A percentile compares a stretch with the other conserved stretches of the same genome.
phyloP scores from a whole-genome alignment of 768 basidiomycete species.

The Leccinum subtestaceum region DNA sequence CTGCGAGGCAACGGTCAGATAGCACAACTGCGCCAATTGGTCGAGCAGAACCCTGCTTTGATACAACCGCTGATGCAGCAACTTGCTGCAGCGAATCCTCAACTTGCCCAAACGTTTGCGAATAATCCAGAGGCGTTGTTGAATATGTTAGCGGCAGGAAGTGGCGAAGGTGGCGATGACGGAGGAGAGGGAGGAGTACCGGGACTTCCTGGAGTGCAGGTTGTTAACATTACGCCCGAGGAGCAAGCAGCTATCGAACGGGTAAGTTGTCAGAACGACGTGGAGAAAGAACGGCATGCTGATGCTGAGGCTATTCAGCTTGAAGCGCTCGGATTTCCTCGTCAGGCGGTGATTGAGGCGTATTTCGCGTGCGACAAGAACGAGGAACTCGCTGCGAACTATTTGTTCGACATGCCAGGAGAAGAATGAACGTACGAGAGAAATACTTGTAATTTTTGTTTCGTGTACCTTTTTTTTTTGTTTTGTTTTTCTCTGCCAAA shows the following conservation, averaged over 20 bases:
- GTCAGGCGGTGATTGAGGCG: constrained; percentile 80
- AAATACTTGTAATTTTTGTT: background rate
- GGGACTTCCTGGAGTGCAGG: constrained; percentile 34
- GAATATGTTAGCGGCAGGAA: constrained; percentile 51
- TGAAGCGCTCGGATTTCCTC: constrained; percentile 82
- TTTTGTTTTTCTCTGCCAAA: background rate
- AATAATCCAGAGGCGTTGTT: constrained; percentile 70
- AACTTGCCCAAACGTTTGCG: constrained; percentile 63
- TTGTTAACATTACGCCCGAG: constrained; percentile 78
- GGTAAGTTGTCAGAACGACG: constrained; percentile 46
- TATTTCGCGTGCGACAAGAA: constrained; percentile 96
- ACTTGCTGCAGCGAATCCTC: constrained; percentile 70
- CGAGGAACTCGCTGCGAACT: constrained; percentile 95
- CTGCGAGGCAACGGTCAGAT: constrained; percentile 66
- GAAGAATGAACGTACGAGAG: constrained; percentile 25
- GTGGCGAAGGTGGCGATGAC: constrained; percentile 37
- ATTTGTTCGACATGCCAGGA: constrained; percentile 77
- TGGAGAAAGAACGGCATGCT: background rate
- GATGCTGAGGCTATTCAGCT: constrained; percentile 47
- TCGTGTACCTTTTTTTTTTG: constrained; percentile 4
- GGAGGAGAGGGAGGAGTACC: constrained; percentile 23
- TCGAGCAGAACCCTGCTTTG: constrained; percentile 72
- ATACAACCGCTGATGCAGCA: constrained; percentile 84
- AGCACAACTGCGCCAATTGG: constrained; percentile 66
- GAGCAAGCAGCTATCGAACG: constrained; percentile 88